Base-by-base conservation (phyloP, 148 eudicot genomes). In the Bassia scoparia region DNA sequence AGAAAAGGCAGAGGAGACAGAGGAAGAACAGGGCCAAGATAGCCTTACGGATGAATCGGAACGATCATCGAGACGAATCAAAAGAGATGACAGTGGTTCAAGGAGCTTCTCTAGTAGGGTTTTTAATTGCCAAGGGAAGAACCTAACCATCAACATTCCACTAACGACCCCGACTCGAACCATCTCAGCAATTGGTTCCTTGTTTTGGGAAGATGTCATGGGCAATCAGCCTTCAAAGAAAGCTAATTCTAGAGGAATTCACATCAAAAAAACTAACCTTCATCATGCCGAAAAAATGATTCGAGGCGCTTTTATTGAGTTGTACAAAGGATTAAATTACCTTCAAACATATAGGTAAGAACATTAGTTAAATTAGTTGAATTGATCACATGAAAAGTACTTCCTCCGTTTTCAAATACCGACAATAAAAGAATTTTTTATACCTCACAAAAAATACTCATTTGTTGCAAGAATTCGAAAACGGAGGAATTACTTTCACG, bases 231-330 rank as follows among this genome's bases (percentile, higher is more conserved):
- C 91, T 2, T 86, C 99, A 26, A 92, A 79, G 71, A 96, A 92
- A 84, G 63, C 76, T 53, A 83, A 85, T 54, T 72, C 86, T 0
- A 85, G 86, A 67, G 88, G 85, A 73, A 68, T 92, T 37, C 97
- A 87, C 61, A 79, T 92, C 74, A 92, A 87, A 66, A 90, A 83
- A 81, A 85, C 81, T 55, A 92, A 90, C 81, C 83, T 96, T 26
- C 90, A 81, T 17, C 96, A 96, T 68, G 97, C 99, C 3, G 94
- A 88, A 80, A 96, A 96, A 83, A 92, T 92, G 97, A 92, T 96
- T 33, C 72, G 83, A 78, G 92, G 96, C 34, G 99, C 99, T 71
- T 86, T 92, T 68, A 78, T 92, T 79, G 99, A 96, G 81, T 86
- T 96, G 71, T 92, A 87, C 70, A 96, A 92, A 81, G 99, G 97